Conservation (phyloP, 148 eudicot genomes). For the Linanthus parryae region DNA sequence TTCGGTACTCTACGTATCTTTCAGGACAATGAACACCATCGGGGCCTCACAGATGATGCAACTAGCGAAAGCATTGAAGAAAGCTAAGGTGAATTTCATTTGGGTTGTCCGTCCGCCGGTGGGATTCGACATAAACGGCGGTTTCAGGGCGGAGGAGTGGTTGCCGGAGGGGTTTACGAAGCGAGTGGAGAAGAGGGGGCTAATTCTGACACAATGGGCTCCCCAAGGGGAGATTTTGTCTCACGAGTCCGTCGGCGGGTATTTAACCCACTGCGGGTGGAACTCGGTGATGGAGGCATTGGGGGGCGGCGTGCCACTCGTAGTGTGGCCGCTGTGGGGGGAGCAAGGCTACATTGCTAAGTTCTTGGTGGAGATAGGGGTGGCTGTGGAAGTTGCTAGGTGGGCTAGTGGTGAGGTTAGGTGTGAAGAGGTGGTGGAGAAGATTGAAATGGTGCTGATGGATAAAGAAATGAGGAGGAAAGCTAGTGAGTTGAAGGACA, state of each 20-base stretch:
- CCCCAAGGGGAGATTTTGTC: slow-evolving; percentile 46
- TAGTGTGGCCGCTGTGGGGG: no score
- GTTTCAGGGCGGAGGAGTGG: slow-evolving; percentile 41
- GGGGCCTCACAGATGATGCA: slow-evolving; percentile 41
- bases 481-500: no score
- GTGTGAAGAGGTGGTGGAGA: no score
- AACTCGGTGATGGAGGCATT: no score
- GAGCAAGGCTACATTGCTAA: no score
- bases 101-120: slow-evolving; percentile 66
- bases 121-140: slow-evolving; percentile 33
- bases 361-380: no score
- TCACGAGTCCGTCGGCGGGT: slow-evolving; percentile 39
- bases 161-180: slow-evolving; percentile 37
- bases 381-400: no score
- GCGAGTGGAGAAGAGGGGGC: slow-evolving; percentile 27
- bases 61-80: slow-evolving; percentile 37
- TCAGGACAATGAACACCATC: slow-evolving; percentile 44
- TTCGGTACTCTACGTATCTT: slow-evolving; percentile 46
- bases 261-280: slow-evolving; percentile 52
- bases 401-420: no score
- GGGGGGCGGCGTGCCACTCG: no score
- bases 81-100: slow-evolving; percentile 24
- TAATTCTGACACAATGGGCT: slow-evolving; percentile 41
- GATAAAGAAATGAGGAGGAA: no score
- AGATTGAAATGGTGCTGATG: no score